A percentile compares a stretch with the other conserved stretches of the same genome.
These are phyloP conservation scores for Aphanomyces euteiches DNA, from an alignment of 352 stramenopile genomes.

Conservation along the genomic window DNA sequence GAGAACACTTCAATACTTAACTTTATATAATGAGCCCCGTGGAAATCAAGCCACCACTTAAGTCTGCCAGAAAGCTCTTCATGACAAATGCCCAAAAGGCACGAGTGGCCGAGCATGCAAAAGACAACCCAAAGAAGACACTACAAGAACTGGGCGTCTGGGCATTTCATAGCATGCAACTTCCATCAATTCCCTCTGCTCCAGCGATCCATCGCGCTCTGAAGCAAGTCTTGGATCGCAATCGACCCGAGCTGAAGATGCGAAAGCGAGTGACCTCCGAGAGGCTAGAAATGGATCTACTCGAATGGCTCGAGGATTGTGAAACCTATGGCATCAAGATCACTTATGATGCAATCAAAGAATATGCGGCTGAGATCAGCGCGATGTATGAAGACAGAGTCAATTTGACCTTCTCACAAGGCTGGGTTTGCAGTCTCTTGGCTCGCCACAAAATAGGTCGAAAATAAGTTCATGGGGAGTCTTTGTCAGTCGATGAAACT, in stretches of 20 bases:
- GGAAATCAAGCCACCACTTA: too few species aligned
- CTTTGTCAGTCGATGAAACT: slow-evolving; percentile 23
- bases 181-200: too few species aligned
- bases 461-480: slow-evolving; percentile 20
- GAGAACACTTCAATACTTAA: too few species aligned
- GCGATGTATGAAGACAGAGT: neutral
- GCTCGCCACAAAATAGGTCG: slow-evolving; percentile 19
- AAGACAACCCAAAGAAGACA: too few species aligned
- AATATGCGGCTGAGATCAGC: neutral
- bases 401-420: slow-evolving; percentile 1
- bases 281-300: neutral
- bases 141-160: too few species aligned
- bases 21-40: too few species aligned
- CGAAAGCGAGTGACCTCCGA: neutral
- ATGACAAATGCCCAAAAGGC: too few species aligned
- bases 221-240: too few species aligned
- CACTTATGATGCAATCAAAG: slow-evolving; percentile 1
- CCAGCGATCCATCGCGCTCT: too few species aligned
- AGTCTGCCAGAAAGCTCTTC: too few species aligned
- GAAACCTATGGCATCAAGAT: neutral
- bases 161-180: too few species aligned
- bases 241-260: neutral
- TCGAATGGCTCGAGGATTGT: neutral
- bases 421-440: slow-evolving; percentile 27
- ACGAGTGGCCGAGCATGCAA: too few species aligned